Percentiles rank a stretch among this genome's conserved stretches.
These are phyloP conservation scores for Areca catechu DNA, from an alignment of 176 grass and related monocot species.

Conservation along the genomic window DNA sequence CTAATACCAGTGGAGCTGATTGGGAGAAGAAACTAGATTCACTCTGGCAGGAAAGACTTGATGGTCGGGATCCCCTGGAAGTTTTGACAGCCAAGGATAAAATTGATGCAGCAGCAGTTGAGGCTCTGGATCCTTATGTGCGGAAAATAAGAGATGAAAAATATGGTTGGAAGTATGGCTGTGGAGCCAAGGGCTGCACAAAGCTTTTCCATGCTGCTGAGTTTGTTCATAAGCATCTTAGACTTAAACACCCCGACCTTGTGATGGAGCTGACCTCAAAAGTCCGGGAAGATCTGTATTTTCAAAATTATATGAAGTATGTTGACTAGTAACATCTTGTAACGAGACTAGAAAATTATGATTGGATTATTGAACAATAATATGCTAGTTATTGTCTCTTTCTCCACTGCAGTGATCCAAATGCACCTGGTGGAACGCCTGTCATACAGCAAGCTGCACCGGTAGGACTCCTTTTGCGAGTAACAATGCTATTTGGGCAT, in stretches of 20 bases:
- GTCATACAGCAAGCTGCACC: slow-evolving; percentile 89
- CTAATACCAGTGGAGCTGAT: slow-evolving; percentile 46
- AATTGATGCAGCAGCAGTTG: slow-evolving; percentile 83
- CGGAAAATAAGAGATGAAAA: slow-evolving; percentile 99
- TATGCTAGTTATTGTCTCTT: slow-evolving; percentile 2
- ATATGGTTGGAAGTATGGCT: slow-evolving; percentile 99
- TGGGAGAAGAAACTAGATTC: slow-evolving; percentile 95
- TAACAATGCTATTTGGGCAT: too few relatives aligned
- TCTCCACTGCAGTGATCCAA: slow-evolving; percentile 65
- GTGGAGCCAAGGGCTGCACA: slow-evolving; percentile 91
- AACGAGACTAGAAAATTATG: background rate
- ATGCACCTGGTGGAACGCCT: slow-evolving; percentile 94
- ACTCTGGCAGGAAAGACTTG: slow-evolving; percentile 72
- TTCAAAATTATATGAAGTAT: slow-evolving; percentile 98
- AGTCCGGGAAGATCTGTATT: slow-evolving; percentile 92
- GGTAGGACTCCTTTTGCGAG: slow-evolving; percentile 29
- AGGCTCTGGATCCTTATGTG: slow-evolving; percentile 74
- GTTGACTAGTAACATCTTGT: background rate
- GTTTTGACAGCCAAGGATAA: slow-evolving; percentile 79
- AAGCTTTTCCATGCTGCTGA: slow-evolving; percentile 99
- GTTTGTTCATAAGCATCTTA: slow-evolving; percentile 98
- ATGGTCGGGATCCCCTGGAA: slow-evolving; percentile 74
- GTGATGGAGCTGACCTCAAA: slow-evolving; percentile 87
- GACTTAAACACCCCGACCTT: slow-evolving; percentile 86
- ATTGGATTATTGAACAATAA: background rate